Evolutionary conservation across 805 yeast genomes (phyloP).

Genomic region (Zygoascus flipseniorum): DNA sequence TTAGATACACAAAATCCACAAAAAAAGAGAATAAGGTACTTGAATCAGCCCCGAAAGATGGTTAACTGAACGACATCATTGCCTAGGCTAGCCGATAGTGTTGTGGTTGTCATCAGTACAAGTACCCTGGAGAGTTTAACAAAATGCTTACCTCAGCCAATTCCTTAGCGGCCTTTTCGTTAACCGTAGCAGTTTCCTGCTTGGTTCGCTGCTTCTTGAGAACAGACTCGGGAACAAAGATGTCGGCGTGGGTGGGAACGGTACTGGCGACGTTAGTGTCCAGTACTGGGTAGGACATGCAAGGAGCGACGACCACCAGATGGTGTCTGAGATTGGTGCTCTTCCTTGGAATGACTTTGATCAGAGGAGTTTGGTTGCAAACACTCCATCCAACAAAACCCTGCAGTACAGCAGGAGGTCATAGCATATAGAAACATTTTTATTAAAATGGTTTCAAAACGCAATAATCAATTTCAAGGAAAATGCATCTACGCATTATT

Average conservation of each 20-base stretch:
- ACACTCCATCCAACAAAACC: slow-evolving; percentile 3
- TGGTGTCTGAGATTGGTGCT: not conserved
- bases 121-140: not conserved
- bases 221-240: slow-evolving; percentile 44
- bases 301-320: too few species aligned
- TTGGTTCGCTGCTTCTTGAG: slow-evolving; percentile 49
- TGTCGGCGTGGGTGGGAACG: slow-evolving; percentile 22
- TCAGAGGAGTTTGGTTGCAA: not conserved
- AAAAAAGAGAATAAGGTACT: not conserved
- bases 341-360: not conserved
- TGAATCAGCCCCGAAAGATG: slow-evolving; percentile 79
- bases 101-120: slow-evolving; percentile 41
- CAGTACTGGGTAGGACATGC: too few species aligned
- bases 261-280: slow-evolving; percentile 36
- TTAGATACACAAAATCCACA: not conserved
- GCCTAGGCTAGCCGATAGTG: slow-evolving; percentile 56
- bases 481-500: slow-evolving; percentile 1
- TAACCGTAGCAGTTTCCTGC: slow-evolving; percentile 40
- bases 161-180: slow-evolving; percentile 19
- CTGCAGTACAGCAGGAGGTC: slow-evolving; percentile 1
- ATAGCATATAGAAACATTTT: not conserved
- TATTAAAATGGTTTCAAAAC: not conserved
- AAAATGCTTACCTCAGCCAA: slow-evolving; percentile 3
- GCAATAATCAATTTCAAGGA: not conserved
- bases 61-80: slow-evolving; percentile 67